phyloP scores from a whole-genome alignment of 2,329 filamentous ascomycete genomes.

The Thelonectria blattea region DNA sequence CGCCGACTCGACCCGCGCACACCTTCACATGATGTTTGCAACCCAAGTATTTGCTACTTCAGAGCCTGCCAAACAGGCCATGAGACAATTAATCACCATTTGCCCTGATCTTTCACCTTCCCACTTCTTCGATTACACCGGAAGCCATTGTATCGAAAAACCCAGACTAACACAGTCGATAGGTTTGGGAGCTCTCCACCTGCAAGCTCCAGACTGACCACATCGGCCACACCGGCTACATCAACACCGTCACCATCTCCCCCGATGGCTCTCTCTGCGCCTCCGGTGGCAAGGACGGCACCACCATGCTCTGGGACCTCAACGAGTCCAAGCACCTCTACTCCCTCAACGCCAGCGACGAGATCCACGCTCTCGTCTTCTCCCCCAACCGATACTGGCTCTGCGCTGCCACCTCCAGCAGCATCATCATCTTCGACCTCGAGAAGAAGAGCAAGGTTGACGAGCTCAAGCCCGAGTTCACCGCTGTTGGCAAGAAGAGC shows the following conservation, averaged over 20 bases:
- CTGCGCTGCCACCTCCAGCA: slow-evolving; percentile 94
- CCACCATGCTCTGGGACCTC: slow-evolving; percentile 99
- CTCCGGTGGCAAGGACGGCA: slow-evolving; percentile 99
- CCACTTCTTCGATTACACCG: background rate
- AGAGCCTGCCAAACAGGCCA: slow-evolving; percentile 84
- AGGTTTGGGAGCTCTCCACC: slow-evolving; percentile 99
- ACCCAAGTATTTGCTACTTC: slow-evolving; percentile 99
- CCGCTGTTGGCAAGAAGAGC: slow-evolving; percentile 98
- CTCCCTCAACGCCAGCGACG: slow-evolving; percentile 98
- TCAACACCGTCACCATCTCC: slow-evolving; percentile 99
- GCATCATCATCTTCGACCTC: slow-evolving; percentile 99
- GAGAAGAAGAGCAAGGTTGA: slow-evolving; percentile 99
- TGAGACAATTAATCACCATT: slow-evolving; percentile 94
- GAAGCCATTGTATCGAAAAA: background rate
- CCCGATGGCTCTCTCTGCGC: slow-evolving; percentile 99
- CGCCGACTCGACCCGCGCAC: background rate
- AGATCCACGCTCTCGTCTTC: slow-evolving; percentile 99
- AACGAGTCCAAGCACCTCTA: slow-evolving; percentile 99
- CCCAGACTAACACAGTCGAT: slow-evolving; percentile 23
- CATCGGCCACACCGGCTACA: slow-evolving; percentile 99
- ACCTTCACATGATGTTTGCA: slow-evolving; percentile 83
- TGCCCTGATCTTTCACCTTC: slow-evolving; percentile 69
- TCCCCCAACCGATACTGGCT: slow-evolving; percentile 99
- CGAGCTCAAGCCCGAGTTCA: slow-evolving; percentile 98
- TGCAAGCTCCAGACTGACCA: slow-evolving; percentile 99